Conservation (phyloP, 2,329 filamentous ascomycete genomes). For the Aureobasidium sp. region DNA sequence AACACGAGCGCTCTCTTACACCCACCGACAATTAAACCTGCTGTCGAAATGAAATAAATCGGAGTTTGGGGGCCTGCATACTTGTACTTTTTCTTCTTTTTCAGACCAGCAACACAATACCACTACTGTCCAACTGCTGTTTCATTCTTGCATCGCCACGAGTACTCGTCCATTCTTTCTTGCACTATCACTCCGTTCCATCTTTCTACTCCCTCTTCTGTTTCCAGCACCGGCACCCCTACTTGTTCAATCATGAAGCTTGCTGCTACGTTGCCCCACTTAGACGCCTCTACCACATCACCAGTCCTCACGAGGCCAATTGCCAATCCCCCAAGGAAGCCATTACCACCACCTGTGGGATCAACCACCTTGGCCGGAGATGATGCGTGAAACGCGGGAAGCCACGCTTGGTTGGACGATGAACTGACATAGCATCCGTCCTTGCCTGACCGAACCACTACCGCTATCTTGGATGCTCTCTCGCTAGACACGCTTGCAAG, state of each 20-base stretch:
- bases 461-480: slow-evolving; percentile 36
- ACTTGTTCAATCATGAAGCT: slow-evolving; percentile 94
- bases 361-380: slow-evolving; percentile 60
- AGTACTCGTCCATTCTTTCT: slow-evolving; percentile 29
- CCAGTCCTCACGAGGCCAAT: slow-evolving; percentile 49
- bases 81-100: background rate
- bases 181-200: slow-evolving; percentile 43
- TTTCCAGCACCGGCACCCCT: slow-evolving; percentile 60
- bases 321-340: slow-evolving; percentile 63
- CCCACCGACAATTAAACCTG: background rate
- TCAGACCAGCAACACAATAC: slow-evolving; percentile 6
- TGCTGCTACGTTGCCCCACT: slow-evolving; percentile 74
- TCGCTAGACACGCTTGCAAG: slow-evolving; percentile 21
- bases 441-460: slow-evolving; percentile 65
- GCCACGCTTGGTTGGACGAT: slow-evolving; percentile 47
- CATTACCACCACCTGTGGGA: slow-evolving; percentile 89
- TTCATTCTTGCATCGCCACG: background rate
- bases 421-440: slow-evolving; percentile 56
- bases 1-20: slow-evolving; percentile 47
- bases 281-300: slow-evolving; percentile 60
- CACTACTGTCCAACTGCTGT: slow-evolving; percentile 8
- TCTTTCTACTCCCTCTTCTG: slow-evolving; percentile 28
- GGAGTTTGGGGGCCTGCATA: slow-evolving; percentile 11
- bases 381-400: slow-evolving; percentile 65
- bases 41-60: background rate